Base-by-base conservation (phyloP, 179 eudicot species). In the Nepenthes alata region DNA sequence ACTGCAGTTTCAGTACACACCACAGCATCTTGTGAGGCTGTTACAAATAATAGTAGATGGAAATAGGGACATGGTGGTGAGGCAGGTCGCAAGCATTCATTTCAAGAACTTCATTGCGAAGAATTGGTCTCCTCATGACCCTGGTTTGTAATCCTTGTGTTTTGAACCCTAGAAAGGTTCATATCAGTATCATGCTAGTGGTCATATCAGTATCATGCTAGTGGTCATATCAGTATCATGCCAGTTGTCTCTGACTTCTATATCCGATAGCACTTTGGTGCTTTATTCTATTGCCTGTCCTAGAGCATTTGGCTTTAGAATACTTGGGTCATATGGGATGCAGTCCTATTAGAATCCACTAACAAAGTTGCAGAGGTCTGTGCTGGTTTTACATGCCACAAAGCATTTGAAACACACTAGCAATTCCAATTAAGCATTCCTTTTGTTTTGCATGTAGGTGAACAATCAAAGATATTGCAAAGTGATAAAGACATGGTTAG, bases 71-170 rank as follows among this genome's bases (percentile, higher is more conserved):
- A 71, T 87, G 73, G 94, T 83, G 0, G 94, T 94, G 38, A 76
- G 99, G 62, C 99, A 94, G 77, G 99, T 81, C 62, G 96, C 94
- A n/a, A 94, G 99, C 68, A 94, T 94, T 66, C 84, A 91, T 71
- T 94, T 94, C 70, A 94, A 94, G 78, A 94, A 94, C 74, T 90
- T 87, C 55, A 73, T 94, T 69, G 97, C 89, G 2, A 94, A 85
- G 69, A 87, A 94, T 73, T 94, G 99, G 99, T 78, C 82, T 1
- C 99, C 99, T 15, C 80, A 79, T 82, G 95, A 85, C 58, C 83
- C 97, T 15, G 85, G 99, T 94, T 73, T 59, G 71, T 59, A 53
- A 13, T 58, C 10, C 41, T 34, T 58, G 16, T 13, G 4, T 58
- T 58, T 36, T 37, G 47, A 41, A 0, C 25, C 25, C 25, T 25